phyloP scores from a whole-genome alignment of 1,139 yeast genomes.

The Pichia sp. region DNA sequence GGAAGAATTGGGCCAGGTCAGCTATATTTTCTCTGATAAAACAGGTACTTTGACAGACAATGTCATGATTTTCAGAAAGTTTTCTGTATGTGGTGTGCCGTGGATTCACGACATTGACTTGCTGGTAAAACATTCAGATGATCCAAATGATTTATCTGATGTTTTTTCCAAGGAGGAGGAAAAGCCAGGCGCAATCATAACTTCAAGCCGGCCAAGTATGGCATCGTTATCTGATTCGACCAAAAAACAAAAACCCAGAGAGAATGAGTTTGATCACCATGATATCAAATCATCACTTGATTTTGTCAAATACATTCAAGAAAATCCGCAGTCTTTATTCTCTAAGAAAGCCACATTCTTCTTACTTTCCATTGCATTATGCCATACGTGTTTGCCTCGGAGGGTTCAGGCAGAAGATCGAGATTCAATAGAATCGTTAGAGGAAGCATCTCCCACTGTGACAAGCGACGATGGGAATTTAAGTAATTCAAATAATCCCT shows the following conservation, averaged over 20 bases:
- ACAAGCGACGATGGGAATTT: background rate
- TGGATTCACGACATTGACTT: conserved; percentile 81
- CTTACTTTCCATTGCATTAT: conserved; percentile 73
- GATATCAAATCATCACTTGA: conserved; percentile 51
- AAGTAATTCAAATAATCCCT: conserved; percentile 15
- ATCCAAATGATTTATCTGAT: conserved; percentile 14
- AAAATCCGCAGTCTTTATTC: conserved; percentile 65
- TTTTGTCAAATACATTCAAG: conserved; percentile 63
- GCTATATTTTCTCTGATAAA: conserved; percentile 91
- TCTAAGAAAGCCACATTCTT: conserved; percentile 75
- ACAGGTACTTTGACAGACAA: conserved; percentile 96
- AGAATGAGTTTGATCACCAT: conserved; percentile 4
- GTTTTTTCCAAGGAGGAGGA: conserved; percentile 14
- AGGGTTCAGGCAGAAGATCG: conserved; percentile 24
- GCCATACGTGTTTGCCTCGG: conserved; percentile 86
- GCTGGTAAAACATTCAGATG: conserved; percentile 26
- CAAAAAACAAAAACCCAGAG: conserved; percentile 22
- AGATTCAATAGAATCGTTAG: conserved; percentile 22
- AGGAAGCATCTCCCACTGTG: background rate
- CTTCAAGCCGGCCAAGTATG: conserved; percentile 51
- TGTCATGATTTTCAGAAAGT: conserved; percentile 77
- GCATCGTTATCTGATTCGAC: conserved; percentile 33
- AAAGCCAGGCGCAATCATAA: conserved; percentile 31
- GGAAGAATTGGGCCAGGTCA: conserved; percentile 95
- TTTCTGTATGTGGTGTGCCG: conserved; percentile 80